Conservation (phyloP, 148 eudicot genomes). For the Talinum fruticosum region DNA sequence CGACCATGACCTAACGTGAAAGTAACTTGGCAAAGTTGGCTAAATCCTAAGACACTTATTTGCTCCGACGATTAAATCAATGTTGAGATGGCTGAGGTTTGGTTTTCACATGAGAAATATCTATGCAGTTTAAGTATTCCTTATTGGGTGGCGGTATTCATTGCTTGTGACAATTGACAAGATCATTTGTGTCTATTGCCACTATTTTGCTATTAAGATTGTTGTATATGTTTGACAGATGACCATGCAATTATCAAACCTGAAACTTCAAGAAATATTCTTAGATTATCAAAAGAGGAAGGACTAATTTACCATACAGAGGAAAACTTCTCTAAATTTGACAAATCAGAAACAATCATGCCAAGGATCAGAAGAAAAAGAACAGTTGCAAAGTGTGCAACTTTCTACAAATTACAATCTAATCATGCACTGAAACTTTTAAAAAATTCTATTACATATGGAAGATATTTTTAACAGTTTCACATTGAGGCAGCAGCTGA, state of each 20-base stretch:
- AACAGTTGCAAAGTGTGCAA: conserved; percentile 32
- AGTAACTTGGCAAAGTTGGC: no score
- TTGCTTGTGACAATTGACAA: no score
- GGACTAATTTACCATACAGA: conserved; percentile 10
- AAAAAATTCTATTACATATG: background rate
- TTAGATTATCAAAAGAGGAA: background rate
- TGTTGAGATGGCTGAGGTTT: no score
- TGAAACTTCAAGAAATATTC: background rate
- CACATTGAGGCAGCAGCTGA: conserved; percentile 23
- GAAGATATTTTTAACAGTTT: conserved; percentile 7
- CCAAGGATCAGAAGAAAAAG: conserved; percentile 11
- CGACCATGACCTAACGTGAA: no score
- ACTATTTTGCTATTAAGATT: no score
- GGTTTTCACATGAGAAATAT: background rate
- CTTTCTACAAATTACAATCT: conserved; percentile 15
- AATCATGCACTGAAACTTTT: background rate
- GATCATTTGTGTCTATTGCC: background rate
- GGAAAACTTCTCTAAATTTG: conserved; percentile 3
- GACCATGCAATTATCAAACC: background rate
- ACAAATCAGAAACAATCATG: conserved; percentile 18
- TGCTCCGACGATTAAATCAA: no score
- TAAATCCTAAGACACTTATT: no score
- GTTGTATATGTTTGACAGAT: background rate
- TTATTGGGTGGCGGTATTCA: background rate
- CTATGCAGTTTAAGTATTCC: background rate